Conservation (phyloP, 371 early-diverging fungal species). For the Apophysomyces variabilis region DNA sequence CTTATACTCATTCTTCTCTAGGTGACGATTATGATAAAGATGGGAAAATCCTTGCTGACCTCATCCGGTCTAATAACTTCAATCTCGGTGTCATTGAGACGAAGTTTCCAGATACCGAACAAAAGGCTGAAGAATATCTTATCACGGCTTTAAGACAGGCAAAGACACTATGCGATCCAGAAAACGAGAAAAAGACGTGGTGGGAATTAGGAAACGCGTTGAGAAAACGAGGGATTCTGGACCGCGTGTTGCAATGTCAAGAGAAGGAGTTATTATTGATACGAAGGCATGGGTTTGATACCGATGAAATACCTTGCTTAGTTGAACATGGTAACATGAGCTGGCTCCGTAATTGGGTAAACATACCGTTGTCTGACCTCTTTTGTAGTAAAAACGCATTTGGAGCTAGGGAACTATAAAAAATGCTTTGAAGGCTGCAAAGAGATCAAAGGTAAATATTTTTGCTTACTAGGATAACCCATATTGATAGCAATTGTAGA, state of each 20-base stretch:
- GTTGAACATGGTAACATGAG: slow-evolving; percentile 31
- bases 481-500: background rate
- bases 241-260: slow-evolving; percentile 30
- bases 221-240: slow-evolving; percentile 15
- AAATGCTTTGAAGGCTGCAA: slow-evolving; percentile 14
- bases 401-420: slow-evolving; percentile 23
- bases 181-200: slow-evolving; percentile 30
- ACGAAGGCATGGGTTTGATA: slow-evolving; percentile 17
- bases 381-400: slow-evolving; percentile 20
- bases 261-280: slow-evolving; percentile 28
- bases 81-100: slow-evolving; percentile 46
- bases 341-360: background rate
- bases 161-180: slow-evolving; percentile 16
- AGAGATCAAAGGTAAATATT: slow-evolving; percentile 20
- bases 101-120: slow-evolving; percentile 19
- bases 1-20: background rate
- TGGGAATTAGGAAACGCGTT: slow-evolving; percentile 46
- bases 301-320: slow-evolving; percentile 32
- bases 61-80: slow-evolving; percentile 34
- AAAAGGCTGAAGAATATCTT: slow-evolving; percentile 20
- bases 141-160: slow-evolving; percentile 28
- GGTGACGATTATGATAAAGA: slow-evolving; percentile 25
- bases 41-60: slow-evolving; percentile 12
- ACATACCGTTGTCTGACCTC: background rate
- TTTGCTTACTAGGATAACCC: background rate